Base-by-base conservation (phyloP, 805 yeast genomes). In the Candida wancherniae region DNA sequence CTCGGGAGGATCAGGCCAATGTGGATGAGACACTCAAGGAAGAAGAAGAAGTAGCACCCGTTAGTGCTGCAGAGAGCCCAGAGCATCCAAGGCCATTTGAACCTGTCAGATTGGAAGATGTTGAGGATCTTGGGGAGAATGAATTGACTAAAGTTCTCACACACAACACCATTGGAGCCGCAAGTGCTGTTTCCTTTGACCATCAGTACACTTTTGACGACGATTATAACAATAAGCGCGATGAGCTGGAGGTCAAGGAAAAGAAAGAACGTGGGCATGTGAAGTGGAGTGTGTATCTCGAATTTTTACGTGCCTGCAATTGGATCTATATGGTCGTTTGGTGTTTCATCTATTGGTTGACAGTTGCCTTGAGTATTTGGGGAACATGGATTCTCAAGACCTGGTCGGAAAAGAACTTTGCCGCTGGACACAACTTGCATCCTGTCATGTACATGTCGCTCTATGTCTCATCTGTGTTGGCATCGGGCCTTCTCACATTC, bases 361-460 rank as follows among this genome's bases (percentile, higher is more conserved):
- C 50, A 9, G 42, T 53, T 7, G 41, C 46, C 3, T 28, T 39
- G 26, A 47, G 51, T 15, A 47, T 53, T 16, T 28, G 45, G n/a
- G 57, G 56, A 19, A 55, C 50, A 26, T 53, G 53, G 35, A 37
- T 58, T 8, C 47, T 61, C 40, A 58, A 57, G 36, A 39, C 44
- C 24, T 62, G 68, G 68, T 60, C 68, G 2, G 64, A 61, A 33
- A 33, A 38, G 19, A 61, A 59, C 30, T 37, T 47, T 13, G 35
- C 33, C 15, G 38, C 33, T 9, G 58, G 58, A 5, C 28, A 41
- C 29, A 61, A 57, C 29, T 52, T 51, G 12, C 22, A 42, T 9
- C 50, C 61, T 3, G 34, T 36, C 1, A 44, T 42, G 31, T 61
- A 39, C 42, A 48, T 62, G 29, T 29, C 48, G 2, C 10, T 50